These are phyloP conservation scores for Cyphellophora attinorum DNA, from an alignment of 2,329 filamentous ascomycete genomes.

Conservation along the genomic window DNA sequence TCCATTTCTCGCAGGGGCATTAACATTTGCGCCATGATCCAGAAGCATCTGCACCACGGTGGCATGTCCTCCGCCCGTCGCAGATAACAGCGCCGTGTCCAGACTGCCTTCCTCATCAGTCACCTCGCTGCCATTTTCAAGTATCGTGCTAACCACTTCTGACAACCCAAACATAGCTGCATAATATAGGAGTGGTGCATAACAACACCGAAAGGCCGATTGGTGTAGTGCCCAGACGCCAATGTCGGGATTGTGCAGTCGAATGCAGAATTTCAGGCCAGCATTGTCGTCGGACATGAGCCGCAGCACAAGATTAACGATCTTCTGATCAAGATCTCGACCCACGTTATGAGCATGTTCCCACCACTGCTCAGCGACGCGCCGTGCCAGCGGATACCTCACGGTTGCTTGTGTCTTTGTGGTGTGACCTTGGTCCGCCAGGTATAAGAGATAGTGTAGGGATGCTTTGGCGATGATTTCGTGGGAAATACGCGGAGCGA, in stretches of 20 bases:
- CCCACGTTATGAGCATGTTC: constrained; percentile 2
- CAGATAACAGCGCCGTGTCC: too few relatives aligned
- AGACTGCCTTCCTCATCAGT: too few relatives aligned
- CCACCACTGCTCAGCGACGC: constrained; percentile 7
- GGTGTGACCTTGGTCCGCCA: constrained; percentile 2
- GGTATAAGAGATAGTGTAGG: constrained; percentile 6
- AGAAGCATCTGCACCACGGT: constrained; percentile 8
- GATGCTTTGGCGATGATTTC: constrained; percentile 5
- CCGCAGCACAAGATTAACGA: constrained; percentile 2
- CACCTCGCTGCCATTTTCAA: neutral
- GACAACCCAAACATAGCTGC: constrained; percentile 3
- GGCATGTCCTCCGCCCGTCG: too few relatives aligned
- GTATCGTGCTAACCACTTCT: constrained; percentile 3
- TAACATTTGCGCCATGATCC: constrained; percentile 6
- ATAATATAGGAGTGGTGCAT: constrained; percentile 5
- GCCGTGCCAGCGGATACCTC: constrained; percentile 4
- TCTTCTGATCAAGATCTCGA: neutral
- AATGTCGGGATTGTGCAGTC: constrained; percentile 4
- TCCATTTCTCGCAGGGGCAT: constrained; percentile 3
- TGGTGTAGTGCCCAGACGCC: neutral
- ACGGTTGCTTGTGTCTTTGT: constrained; percentile 2
- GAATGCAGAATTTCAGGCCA: constrained; percentile 4
- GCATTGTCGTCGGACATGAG: constrained; percentile 2
- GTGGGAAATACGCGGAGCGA: constrained; percentile 5
- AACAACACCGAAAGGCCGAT: neutral